Percentiles rank a stretch among this genome's conserved stretches.
These are phyloP conservation scores for Pleurotus sapidus DNA, from an alignment of 768 basidiomycete genomes.

Conservation along the genomic window DNA sequence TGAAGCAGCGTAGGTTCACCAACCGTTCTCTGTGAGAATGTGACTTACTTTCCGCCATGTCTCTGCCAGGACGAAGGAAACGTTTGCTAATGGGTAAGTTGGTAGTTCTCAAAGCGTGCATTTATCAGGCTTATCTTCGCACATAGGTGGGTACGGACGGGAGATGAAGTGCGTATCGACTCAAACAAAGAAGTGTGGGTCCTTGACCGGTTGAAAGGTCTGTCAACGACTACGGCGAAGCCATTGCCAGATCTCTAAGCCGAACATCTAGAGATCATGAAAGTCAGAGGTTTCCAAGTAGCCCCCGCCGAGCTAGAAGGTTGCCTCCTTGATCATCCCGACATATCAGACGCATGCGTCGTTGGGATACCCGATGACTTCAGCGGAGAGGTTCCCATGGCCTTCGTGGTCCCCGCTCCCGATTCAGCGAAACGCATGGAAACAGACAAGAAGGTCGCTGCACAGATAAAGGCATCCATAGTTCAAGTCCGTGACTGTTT, in stretches of 20 bases:
- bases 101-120: neutral
- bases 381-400: slow-evolving; percentile 50
- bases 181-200: slow-evolving; percentile 43
- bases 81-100: slow-evolving; percentile 62
- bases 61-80: slow-evolving; percentile 55
- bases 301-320: slow-evolving; percentile 40
- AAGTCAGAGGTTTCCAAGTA: slow-evolving; percentile 24
- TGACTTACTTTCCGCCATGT: neutral
- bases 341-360: slow-evolving; percentile 39
- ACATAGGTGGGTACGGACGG: slow-evolving; percentile 41
- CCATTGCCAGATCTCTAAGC: neutral
- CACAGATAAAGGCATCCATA: slow-evolving; percentile 9
- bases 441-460: slow-evolving; percentile 12
- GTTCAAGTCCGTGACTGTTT: neutral
- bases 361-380: slow-evolving; percentile 50
- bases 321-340: slow-evolving; percentile 36
- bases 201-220: slow-evolving; percentile 51
- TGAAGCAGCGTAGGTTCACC: slow-evolving; percentile 49
- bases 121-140: neutral
- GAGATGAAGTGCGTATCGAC: slow-evolving; percentile 47
- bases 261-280: slow-evolving; percentile 10
- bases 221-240: too few species aligned
- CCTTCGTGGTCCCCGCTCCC: slow-evolving; percentile 41
- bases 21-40: too few species aligned
- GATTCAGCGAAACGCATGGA: slow-evolving; percentile 24